Evolutionary conservation across 306 rosid species (phyloP).

Genomic region (Cucurbita ficifolia): DNA sequence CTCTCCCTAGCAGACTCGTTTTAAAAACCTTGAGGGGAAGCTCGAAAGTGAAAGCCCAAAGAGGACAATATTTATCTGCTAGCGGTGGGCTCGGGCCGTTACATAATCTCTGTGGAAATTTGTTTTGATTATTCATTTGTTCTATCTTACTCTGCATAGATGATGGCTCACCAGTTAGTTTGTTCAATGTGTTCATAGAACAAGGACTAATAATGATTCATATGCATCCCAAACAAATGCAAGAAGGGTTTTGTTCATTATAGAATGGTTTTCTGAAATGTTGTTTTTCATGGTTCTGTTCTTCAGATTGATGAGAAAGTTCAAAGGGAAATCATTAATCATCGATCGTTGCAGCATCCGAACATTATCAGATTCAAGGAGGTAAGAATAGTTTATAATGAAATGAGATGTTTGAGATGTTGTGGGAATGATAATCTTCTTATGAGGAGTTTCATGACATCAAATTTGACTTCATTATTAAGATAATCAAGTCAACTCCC

Average conservation of each 20-base stretch:
- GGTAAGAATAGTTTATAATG: conserved; percentile 23
- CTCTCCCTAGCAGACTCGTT: too few species aligned
- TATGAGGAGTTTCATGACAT: background rate
- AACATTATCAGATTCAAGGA: conserved; percentile 78
- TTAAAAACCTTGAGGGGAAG: too few species aligned
- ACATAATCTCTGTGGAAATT: background rate
- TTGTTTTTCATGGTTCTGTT: background rate
- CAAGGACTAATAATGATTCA: background rate
- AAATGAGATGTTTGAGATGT: background rate
- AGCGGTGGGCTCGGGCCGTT: too few species aligned
- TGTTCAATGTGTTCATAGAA: background rate
- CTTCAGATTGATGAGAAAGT: conserved; percentile 84
- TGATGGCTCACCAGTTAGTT: background rate
- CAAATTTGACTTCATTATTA: background rate
- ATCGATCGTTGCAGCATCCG: conserved; percentile 71
- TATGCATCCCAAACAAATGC: background rate
- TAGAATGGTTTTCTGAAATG: too few species aligned
- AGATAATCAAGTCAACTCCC: background rate
- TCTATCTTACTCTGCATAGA: background rate
- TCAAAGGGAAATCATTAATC: conserved; percentile 77
- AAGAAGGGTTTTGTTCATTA: background rate
- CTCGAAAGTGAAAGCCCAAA: too few species aligned
- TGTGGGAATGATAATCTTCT: background rate
- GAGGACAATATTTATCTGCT: too few species aligned
- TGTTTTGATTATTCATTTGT: background rate